These are phyloP conservation scores for Kodamaea hsintzibuensis DNA, from an alignment of 805 yeast species.

Conservation along the genomic window DNA sequence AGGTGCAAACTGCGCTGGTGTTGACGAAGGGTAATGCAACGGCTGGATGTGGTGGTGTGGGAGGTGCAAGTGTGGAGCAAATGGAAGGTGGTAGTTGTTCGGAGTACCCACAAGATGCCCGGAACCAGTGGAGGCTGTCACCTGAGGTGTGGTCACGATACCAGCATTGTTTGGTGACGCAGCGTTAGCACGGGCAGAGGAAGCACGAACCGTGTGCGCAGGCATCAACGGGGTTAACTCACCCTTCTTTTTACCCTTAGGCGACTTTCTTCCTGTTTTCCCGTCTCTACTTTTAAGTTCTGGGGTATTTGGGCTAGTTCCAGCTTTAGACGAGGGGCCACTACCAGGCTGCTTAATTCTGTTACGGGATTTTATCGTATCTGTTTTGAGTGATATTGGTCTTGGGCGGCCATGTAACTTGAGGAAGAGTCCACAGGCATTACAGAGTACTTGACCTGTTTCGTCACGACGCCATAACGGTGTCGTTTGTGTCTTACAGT, in stretches of 20 bases:
- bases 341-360: constrained; percentile 59
- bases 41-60: constrained; percentile 40
- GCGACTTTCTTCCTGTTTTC: constrained; percentile 26
- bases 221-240: constrained; percentile 31
- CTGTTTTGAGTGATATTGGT: constrained; percentile 88
- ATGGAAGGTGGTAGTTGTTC: background rate
- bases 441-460: constrained; percentile 81
- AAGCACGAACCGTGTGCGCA: constrained; percentile 17
- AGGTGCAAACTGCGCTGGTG: constrained; percentile 71
- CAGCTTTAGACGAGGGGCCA: constrained; percentile 23
- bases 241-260: constrained; percentile 19
- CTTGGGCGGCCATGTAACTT: constrained; percentile 92
- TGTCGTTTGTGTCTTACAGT: constrained; percentile 89
- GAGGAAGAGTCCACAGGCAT: constrained; percentile 89
- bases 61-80: constrained; percentile 4
- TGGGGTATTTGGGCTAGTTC: constrained; percentile 54
- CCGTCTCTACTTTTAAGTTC: constrained; percentile 53
- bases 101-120: background rate
- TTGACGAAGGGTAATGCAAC: constrained; percentile 63
- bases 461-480: constrained; percentile 97
- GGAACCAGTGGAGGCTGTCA: constrained; percentile 13
- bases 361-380: constrained; percentile 88
- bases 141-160: constrained; percentile 1
- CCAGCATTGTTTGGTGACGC: background rate
- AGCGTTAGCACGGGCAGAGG: constrained; percentile 4